Percentiles rank a stretch among this genome's conserved stretches.
Conservation (phyloP, 2,329 filamentous ascomycete species). For the Dactylellina parvicollis region DNA sequence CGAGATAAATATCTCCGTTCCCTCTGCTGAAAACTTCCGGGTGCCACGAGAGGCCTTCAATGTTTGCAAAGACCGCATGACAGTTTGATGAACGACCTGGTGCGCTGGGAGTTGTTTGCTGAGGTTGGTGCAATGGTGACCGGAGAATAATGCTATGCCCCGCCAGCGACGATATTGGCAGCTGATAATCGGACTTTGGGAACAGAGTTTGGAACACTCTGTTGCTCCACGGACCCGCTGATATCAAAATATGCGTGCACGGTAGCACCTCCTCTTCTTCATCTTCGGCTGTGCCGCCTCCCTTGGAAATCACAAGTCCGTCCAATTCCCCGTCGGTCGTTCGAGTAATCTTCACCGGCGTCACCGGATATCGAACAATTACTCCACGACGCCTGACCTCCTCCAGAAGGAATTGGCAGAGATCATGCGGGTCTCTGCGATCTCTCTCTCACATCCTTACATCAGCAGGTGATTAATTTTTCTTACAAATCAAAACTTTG, state of each 20-base stretch:
- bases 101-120: neutral
- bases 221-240: conserved; percentile 77
- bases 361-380: conserved; percentile 72
- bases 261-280: conserved; percentile 60
- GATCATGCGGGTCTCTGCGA: conserved; percentile 68
- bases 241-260: conserved; percentile 72
- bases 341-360: conserved; percentile 8
- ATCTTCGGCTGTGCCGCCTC: conserved; percentile 39
- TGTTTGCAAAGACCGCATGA: conserved; percentile 75
- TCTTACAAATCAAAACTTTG: conserved; percentile 50
- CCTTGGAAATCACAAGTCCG: conserved; percentile 17
- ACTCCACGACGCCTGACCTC: conserved; percentile 71
- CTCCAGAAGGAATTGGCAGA: conserved; percentile 74
- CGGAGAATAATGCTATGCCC: conserved; percentile 77
- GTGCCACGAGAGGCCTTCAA: conserved; percentile 68
- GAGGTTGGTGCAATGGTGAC: conserved; percentile 63
- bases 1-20: conserved; percentile 76
- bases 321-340: conserved; percentile 25
- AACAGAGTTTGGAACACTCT: conserved; percentile 74
- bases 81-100: neutral
- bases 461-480: conserved; percentile 61
- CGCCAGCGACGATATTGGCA: conserved; percentile 72
- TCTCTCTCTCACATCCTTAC: conserved; percentile 5
- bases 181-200: conserved; percentile 64
- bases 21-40: conserved; percentile 76